Evolutionary conservation across 768 basidiomycete species (phyloP).

Genomic region (Collybiopsis luxurians): DNA sequence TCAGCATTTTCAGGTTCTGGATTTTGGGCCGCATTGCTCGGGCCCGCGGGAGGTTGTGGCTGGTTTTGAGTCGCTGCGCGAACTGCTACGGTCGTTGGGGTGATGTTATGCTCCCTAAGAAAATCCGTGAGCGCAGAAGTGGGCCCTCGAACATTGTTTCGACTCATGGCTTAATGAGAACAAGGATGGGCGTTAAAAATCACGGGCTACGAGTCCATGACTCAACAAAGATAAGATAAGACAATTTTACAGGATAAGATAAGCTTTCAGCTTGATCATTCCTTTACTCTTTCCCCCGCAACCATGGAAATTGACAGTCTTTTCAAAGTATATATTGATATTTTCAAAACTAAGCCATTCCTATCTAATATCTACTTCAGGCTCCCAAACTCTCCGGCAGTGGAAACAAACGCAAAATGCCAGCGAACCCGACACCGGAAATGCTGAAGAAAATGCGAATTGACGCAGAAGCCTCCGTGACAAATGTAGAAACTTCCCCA

Average conservation of each 20-base stretch:
- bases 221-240: too few relatives aligned
- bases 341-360: conserved; percentile 2
- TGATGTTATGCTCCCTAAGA: conserved; percentile 55
- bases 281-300: too few relatives aligned
- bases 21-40: conserved; percentile 30
- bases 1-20: conserved; percentile 10
- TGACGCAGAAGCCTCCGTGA: conserved; percentile 32
- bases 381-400: conserved; percentile 65
- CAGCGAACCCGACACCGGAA: conserved; percentile 76
- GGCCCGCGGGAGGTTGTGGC: conserved; percentile 44
- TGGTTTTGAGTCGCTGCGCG: conserved; percentile 30
- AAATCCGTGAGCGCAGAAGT: conserved; percentile 84
- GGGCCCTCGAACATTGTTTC: conserved; percentile 73
- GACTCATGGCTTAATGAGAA: conserved; percentile 5
- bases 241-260: background rate
- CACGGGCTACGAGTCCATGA: background rate
- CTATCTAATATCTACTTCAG: conserved; percentile 27
- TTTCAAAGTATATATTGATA: conserved; percentile 39
- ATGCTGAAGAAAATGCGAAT: conserved; percentile 77
- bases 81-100: conserved; percentile 42
- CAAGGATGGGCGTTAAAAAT: too few relatives aligned
- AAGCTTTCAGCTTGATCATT: too few relatives aligned
- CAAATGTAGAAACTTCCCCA: background rate
- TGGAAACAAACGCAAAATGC: conserved; percentile 70
- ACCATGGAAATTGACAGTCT: conserved; percentile 50